These are phyloP conservation scores for Daldinia caldariorum DNA, from an alignment of 495 filamentous ascomycete species.

Conservation along the genomic window DNA sequence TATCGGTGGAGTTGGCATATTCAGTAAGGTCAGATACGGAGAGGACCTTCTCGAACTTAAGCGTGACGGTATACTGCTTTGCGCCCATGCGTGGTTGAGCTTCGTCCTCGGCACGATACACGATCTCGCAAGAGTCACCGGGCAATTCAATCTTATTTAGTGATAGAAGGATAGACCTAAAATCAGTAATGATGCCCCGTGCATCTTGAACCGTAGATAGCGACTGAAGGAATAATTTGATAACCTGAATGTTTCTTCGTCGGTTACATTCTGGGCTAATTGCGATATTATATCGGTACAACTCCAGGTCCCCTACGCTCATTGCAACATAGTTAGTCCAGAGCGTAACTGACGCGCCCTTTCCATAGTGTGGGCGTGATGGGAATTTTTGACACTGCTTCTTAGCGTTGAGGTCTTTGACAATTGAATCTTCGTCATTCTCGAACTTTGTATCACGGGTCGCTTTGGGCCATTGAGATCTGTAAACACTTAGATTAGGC, in stretches of 20 bases:
- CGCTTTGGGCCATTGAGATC: neutral
- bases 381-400: neutral
- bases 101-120: neutral
- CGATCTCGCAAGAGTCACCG: neutral
- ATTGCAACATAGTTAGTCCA: neutral
- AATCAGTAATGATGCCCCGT: neutral
- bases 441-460: neutral
- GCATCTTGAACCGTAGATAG: neutral
- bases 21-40: neutral
- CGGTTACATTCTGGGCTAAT: neutral
- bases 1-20: neutral
- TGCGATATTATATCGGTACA: neutral
- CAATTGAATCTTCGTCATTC: neutral
- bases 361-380: neutral
- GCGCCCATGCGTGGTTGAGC: neutral
- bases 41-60: neutral
- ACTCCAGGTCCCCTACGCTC: neutral
- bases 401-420: neutral
- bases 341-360: neutral
- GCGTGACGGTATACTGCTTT: neutral
- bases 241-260: neutral
- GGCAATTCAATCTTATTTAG: neutral
- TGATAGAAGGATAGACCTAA: neutral
- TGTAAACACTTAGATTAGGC: neutral
- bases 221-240: neutral